A percentile compares a stretch with the other conserved stretches of the same genome.
phyloP scores from a whole-genome alignment of 768 basidiomycete species.

The Leccinellum albellum region DNA sequence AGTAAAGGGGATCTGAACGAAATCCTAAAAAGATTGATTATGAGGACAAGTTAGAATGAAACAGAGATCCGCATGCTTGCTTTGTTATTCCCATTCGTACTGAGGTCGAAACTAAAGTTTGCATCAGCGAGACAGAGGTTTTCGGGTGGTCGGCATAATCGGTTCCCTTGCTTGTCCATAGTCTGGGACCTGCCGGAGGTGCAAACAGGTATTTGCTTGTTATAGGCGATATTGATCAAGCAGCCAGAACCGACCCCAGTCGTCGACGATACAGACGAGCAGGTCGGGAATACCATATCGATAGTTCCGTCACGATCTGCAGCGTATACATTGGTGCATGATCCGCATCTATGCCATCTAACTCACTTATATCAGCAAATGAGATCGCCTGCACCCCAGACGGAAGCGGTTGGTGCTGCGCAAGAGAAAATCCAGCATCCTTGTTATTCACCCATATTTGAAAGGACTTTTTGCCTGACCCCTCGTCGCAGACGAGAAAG shows the following conservation, averaged over 20 bases:
- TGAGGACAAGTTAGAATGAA: neutral
- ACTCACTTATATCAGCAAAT: slow-evolving; percentile 86
- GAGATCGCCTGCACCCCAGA: slow-evolving; percentile 71
- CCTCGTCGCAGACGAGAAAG: slow-evolving; percentile 81
- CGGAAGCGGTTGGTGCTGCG: slow-evolving; percentile 67
- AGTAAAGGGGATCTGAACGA: slow-evolving; percentile 61
- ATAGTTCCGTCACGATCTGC: slow-evolving; percentile 94
- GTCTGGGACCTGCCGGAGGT: slow-evolving; percentile 48
- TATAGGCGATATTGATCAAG: slow-evolving; percentile 88
- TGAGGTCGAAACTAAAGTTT: slow-evolving; percentile 73
- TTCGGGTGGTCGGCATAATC: slow-evolving; percentile 69
- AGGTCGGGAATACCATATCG: slow-evolving; percentile 90
- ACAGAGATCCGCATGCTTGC: slow-evolving; percentile 32
- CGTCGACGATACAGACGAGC: slow-evolving; percentile 59
- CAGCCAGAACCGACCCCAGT: slow-evolving; percentile 76
- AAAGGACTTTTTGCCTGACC: slow-evolving; percentile 55
- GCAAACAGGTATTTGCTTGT: slow-evolving; percentile 85
- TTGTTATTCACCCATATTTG: slow-evolving; percentile 95
- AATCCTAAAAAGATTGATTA: slow-evolving; percentile 42
- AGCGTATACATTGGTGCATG: slow-evolving; percentile 6
- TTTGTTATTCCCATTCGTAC: slow-evolving; percentile 44
- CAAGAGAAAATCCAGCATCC: slow-evolving; percentile 65
- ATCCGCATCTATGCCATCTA: neutral
- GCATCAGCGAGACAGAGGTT: slow-evolving; percentile 81
- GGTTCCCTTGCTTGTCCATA: slow-evolving; percentile 44